Base-by-base conservation (phyloP, 192 early-diverging fungal species). In the Backusella sp. region DNA sequence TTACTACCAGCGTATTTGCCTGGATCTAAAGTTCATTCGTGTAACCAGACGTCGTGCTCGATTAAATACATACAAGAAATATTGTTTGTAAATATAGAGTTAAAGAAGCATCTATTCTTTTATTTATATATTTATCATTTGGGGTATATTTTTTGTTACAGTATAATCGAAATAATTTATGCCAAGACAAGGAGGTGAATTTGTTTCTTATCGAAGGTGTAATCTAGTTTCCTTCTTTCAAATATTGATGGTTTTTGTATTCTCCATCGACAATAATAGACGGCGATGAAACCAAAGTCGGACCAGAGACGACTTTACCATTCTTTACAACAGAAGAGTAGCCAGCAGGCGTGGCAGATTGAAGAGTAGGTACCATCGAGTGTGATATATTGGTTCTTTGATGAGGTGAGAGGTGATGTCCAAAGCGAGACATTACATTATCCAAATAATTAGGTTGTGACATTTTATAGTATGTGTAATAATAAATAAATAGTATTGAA, bases 341-440 rank as follows among this genome's bases (percentile, higher is more conserved):
- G 12, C 68, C 68, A 37, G 68, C 71, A 26, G 71, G 46, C 30
- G 41, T 72, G 15, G 71, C 32, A 23, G 69, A 41, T 23, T 77
- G 76, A 30, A 77, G 53, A 32, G 37, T 41, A 4, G 76, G 69
- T 1, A 72, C 41, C 68, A 77, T 53, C 0, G 68, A 72, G 39
- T 70, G 23, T 41, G 76, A 71, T 32, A 77, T 21, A 14, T 52
- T 52, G 6, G 76, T 70, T 65, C 70, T 36, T 32, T 77, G 69
- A 12, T 77, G 26, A 12, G 53, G 53, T 8, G 69, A 72, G 9
- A 77, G 59, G 34, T 72, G 69, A 34, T 77, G 76, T 34, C 76
- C 76, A 41, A 77, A 77, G 19, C 76, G 46, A 8, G 76, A 77
- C 37, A 77, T 71, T 6, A 77, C 68, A 44, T 62, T 71, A 49